A percentile compares a stretch with the other conserved stretches of the same genome.
phyloP scores from a whole-genome alignment of 192 early-diverging fungal species.

The Gamsiella multidivaricata region DNA sequence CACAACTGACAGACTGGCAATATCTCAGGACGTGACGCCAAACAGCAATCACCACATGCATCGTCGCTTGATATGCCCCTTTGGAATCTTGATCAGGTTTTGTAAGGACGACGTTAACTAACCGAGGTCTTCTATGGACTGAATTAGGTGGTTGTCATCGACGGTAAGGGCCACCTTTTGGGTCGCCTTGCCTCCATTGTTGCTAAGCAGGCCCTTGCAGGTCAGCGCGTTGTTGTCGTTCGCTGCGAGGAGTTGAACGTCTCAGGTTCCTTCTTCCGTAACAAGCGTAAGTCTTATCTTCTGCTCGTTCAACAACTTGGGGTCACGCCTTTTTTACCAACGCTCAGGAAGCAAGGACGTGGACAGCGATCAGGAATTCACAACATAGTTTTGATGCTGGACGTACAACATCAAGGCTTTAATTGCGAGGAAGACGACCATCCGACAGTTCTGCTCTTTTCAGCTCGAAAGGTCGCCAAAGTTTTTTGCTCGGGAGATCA shows the following conservation, averaged over 20 bases:
- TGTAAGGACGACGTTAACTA: too few relatives aligned
- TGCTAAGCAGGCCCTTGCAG: conserved; percentile 97
- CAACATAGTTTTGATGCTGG: background rate
- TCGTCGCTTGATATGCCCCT: too few relatives aligned
- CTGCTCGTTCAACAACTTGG: background rate
- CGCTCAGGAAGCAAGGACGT: background rate
- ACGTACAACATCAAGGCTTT: background rate
- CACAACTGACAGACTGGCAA: too few relatives aligned
- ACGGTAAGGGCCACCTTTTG: conserved; percentile 98
- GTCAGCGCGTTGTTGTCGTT: conserved; percentile 97
- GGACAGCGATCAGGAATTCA: too few relatives aligned
- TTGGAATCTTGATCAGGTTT: too few relatives aligned
- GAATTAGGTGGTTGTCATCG: conserved; percentile 94
- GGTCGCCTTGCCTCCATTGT: conserved; percentile 98
- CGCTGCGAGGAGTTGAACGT: conserved; percentile 99
- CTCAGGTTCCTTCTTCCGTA: conserved; percentile 97
- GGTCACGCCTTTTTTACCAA: too few relatives aligned
- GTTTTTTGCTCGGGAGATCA: too few relatives aligned
- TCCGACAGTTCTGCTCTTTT: background rate
- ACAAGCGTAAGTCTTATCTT: conserved; percentile 88
- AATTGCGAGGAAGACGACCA: background rate
- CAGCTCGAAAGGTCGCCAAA: too few relatives aligned
- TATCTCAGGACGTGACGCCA: too few relatives aligned
- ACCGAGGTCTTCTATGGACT: background rate
- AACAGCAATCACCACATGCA: too few relatives aligned